Conservation (phyloP, 1,284 basidiomycete genomes). For the Mixia osmundae region DNA sequence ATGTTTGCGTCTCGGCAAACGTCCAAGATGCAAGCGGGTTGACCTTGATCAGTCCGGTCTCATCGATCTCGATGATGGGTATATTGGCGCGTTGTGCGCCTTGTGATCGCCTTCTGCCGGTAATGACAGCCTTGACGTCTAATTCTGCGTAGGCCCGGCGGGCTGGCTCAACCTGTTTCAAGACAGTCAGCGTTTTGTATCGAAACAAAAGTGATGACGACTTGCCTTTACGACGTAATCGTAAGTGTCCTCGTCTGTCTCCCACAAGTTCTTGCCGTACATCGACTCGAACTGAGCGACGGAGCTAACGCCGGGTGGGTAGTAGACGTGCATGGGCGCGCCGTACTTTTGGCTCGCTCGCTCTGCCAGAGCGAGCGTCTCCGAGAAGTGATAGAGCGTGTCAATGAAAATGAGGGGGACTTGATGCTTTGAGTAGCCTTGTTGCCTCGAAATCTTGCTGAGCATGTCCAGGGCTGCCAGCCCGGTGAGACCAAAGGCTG, state of each 20-base stretch:
- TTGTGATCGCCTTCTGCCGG: constrained; percentile 75
- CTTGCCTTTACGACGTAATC: constrained; percentile 78
- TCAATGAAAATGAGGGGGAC: constrained; percentile 60
- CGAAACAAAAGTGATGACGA: not conserved
- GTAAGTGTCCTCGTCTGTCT: constrained; percentile 64
- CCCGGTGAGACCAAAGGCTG: constrained; percentile 79
- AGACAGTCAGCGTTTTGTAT: not conserved
- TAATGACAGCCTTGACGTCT: constrained; percentile 69
- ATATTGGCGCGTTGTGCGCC: constrained; percentile 64
- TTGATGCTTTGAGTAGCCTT: constrained; percentile 23
- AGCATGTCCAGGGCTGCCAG: constrained; percentile 81
- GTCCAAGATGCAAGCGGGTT: constrained; percentile 85
- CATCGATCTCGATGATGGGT: constrained; percentile 71
- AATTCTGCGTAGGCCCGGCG: constrained; percentile 64
- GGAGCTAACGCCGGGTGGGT: constrained; percentile 45
- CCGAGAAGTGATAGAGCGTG: constrained; percentile 85
- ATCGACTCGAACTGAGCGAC: constrained; percentile 53
- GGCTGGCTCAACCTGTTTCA: constrained; percentile 62
- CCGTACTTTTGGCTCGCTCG: constrained; percentile 54
- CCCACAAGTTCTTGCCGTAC: constrained; percentile 69
- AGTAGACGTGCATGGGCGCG: constrained; percentile 50
- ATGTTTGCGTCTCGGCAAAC: constrained; percentile 63
- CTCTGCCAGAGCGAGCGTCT: constrained; percentile 69
- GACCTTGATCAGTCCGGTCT: constrained; percentile 75
- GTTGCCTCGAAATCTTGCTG: constrained; percentile 36